phyloP scores from a whole-genome alignment of 768 basidiomycete species.

The Lactifluus subvellereus region DNA sequence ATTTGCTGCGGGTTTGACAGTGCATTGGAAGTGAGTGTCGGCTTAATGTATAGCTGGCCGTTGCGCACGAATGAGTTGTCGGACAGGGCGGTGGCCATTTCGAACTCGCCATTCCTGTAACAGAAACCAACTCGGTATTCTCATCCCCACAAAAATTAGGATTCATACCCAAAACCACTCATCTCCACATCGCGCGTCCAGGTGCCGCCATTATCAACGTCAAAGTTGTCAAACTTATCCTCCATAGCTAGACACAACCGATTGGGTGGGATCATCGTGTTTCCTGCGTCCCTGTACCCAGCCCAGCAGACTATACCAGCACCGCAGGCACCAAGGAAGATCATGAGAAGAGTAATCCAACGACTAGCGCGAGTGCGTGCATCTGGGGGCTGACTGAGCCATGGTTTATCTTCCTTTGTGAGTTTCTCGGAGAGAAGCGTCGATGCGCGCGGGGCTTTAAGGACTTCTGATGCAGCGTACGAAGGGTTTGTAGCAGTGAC shows the following conservation, averaged over 20 bases:
- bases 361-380: constrained; percentile 40
- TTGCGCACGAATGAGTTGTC: constrained; percentile 43
- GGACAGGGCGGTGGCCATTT: constrained; percentile 43
- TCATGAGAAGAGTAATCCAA: constrained; percentile 42
- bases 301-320: constrained; percentile 43
- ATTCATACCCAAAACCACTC: constrained; percentile 44
- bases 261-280: constrained; percentile 33
- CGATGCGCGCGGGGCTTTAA: constrained; percentile 31
- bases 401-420: constrained; percentile 25
- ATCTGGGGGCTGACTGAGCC: constrained; percentile 38
- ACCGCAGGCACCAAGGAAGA: constrained; percentile 39
- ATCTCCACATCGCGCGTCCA: constrained; percentile 50
- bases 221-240: constrained; percentile 46
- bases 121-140: background rate
- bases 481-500: constrained; percentile 8
- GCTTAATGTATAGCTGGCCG: constrained; percentile 51
- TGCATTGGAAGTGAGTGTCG: constrained; percentile 51
- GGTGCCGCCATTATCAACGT: constrained; percentile 31
- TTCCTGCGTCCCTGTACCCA: constrained; percentile 34
- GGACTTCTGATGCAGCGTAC: constrained; percentile 18
- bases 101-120: constrained; percentile 44
- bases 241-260: constrained; percentile 43
- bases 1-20: constrained; percentile 36
- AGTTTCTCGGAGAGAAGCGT: constrained; percentile 51
- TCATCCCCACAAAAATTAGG: background rate